Evolutionary conservation across 2,329 filamentous ascomycete genomes (phyloP).

Genomic region (Neonectria sp.): DNA sequence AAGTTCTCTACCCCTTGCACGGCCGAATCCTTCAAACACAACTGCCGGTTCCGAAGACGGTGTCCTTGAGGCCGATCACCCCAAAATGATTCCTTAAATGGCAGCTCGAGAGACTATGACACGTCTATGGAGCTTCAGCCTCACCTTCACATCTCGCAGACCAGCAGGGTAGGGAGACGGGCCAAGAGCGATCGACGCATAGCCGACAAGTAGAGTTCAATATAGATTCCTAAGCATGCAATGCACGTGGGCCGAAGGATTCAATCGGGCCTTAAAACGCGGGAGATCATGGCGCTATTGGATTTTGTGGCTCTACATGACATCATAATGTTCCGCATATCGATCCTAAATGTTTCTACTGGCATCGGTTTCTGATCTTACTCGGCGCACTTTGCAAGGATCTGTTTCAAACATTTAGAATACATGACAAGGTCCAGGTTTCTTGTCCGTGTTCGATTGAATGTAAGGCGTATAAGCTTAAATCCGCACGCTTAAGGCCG

Average conservation of each 20-base stretch:
- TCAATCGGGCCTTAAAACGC: background rate
- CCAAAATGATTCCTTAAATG: background rate
- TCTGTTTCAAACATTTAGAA: background rate
- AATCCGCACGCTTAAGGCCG: background rate
- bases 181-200: constrained; percentile 31
- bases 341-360: constrained; percentile 1
- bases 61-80: background rate
- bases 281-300: background rate
- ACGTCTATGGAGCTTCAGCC: constrained; percentile 8
- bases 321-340: background rate
- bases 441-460: background rate
- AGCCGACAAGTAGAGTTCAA: background rate
- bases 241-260: background rate
- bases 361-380: background rate
- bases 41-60: background rate
- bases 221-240: background rate
- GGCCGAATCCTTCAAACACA: background rate
- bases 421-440: background rate
- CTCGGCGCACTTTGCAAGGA: background rate
- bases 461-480: background rate
- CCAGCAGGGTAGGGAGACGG: background rate
- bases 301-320: background rate
- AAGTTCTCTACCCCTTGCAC: background rate
- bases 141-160: background rate
- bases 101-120: constrained; percentile 17